These are phyloP conservation scores for Parasarocladium wereldwijsianum DNA, from an alignment of 2,329 filamentous ascomycete species.

Conservation along the genomic window DNA sequence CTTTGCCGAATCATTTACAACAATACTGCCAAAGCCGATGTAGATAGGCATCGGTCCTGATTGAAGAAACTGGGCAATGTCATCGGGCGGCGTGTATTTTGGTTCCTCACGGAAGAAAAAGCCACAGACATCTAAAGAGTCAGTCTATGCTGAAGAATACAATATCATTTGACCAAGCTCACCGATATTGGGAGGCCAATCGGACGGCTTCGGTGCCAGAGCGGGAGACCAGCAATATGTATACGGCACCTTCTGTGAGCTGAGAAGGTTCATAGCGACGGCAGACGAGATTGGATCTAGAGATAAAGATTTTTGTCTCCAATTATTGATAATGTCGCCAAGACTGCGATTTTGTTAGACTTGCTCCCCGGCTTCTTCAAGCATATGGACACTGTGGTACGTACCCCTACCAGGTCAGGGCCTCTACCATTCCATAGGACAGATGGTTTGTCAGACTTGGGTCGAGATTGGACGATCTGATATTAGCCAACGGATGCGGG, in stretches of 20 bases:
- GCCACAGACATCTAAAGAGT: constrained; percentile 9
- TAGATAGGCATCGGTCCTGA: constrained; percentile 46
- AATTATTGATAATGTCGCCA: constrained; percentile 58
- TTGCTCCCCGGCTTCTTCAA: not conserved
- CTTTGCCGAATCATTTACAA: constrained; percentile 43
- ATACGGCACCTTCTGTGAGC: constrained; percentile 46
- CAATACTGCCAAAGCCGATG: constrained; percentile 53
- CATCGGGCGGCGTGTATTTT: constrained; percentile 29
- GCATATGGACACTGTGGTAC: constrained; percentile 2
- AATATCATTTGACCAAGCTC: constrained; percentile 29
- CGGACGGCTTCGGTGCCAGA: constrained; percentile 48
- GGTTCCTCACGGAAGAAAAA: constrained; percentile 11
- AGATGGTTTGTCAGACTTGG: constrained; percentile 2
- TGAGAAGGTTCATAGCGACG: constrained; percentile 45
- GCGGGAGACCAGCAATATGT: constrained; percentile 60
- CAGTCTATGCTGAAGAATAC: constrained; percentile 17
- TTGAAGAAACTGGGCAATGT: constrained; percentile 38
- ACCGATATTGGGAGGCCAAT: constrained; percentile 39
- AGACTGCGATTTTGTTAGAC: constrained; percentile 19
- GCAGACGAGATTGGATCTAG: constrained; percentile 49
- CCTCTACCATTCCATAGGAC: constrained; percentile 38
- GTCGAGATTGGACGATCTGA: constrained; percentile 49
- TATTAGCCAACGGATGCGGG: constrained; percentile 73
- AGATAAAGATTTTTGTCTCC: constrained; percentile 44
- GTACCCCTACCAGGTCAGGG: constrained; percentile 59